phyloP scores from a whole-genome alignment of 192 early-diverging fungal species.

The Backusella tarrabulga region DNA sequence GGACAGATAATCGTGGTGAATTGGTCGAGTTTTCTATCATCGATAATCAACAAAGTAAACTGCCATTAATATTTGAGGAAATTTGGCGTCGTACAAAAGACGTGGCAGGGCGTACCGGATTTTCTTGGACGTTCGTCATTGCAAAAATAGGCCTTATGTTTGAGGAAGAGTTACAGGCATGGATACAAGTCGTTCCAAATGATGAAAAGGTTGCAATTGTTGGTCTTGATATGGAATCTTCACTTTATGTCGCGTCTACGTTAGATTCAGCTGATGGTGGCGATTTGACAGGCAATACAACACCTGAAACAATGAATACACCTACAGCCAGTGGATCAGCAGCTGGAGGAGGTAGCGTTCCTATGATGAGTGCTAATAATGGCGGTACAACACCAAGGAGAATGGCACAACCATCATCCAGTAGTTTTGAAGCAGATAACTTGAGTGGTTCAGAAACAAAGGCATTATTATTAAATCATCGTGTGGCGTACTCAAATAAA shows the following conservation, averaged over 20 bases:
- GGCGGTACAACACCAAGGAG: conserved; percentile 5
- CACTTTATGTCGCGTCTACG: conserved; percentile 8
- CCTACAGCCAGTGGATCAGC: conserved; percentile 2
- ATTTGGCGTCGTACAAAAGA: conserved; percentile 43
- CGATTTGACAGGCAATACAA: not conserved
- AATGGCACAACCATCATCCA: conserved; percentile 17
- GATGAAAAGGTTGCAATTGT: conserved; percentile 31
- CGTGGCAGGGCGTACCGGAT: conserved; percentile 39
- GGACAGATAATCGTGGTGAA: conserved; percentile 54
- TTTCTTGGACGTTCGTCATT: conserved; percentile 46
- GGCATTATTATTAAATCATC: conserved; percentile 50
- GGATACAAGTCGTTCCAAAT: conserved; percentile 26
- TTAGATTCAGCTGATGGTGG: not conserved
- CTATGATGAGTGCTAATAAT: conserved; percentile 7
- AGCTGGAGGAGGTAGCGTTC: not conserved
- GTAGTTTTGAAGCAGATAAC: not conserved
- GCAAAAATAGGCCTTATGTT: conserved; percentile 52
- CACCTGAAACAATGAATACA: conserved; percentile 15
- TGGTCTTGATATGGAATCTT: conserved; percentile 33
- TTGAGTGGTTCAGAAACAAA: conserved; percentile 35
- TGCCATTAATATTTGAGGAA: conserved; percentile 36
- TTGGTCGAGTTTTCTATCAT: conserved; percentile 42
- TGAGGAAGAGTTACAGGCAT: conserved; percentile 38
- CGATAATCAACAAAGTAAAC: not conserved
- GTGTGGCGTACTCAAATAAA: conserved; percentile 43